Conservation (phyloP, 768 basidiomycete species). For the Amanita pseudoporphyria region DNA sequence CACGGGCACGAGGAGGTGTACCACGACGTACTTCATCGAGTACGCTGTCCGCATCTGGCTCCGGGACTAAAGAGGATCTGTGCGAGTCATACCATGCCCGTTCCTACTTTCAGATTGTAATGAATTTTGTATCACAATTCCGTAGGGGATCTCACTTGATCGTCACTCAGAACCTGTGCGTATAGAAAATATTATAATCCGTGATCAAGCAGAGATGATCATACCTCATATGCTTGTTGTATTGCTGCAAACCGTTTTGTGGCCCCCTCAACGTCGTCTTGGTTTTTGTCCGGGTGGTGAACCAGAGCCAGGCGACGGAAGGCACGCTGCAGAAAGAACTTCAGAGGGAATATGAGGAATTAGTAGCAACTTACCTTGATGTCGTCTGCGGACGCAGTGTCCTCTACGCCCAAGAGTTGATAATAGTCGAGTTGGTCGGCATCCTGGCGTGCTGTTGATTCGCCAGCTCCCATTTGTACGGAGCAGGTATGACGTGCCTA, state of each 20-base stretch:
- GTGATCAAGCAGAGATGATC: neutral
- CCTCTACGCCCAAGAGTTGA: slow-evolving; percentile 68
- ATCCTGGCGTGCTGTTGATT: slow-evolving; percentile 38
- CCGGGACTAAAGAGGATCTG: slow-evolving; percentile 66
- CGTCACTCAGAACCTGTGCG: slow-evolving; percentile 79
- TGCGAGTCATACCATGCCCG: slow-evolving; percentile 98
- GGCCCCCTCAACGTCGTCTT: slow-evolving; percentile 70
- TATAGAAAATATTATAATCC: slow-evolving; percentile 3
- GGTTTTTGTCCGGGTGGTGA: slow-evolving; percentile 86
- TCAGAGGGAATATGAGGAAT: neutral
- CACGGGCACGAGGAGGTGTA: slow-evolving; percentile 39
- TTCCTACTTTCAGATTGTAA: slow-evolving; percentile 54
- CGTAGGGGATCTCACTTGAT: slow-evolving; percentile 55
- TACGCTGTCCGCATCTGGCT: slow-evolving; percentile 75
- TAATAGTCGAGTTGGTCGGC: slow-evolving; percentile 58
- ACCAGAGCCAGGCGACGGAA: slow-evolving; percentile 80
- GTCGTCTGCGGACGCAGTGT: slow-evolving; percentile 77
- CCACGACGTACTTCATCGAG: slow-evolving; percentile 82
- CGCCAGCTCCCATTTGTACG: slow-evolving; percentile 53
- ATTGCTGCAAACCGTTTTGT: slow-evolving; percentile 80
- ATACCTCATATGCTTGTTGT: slow-evolving; percentile 94
- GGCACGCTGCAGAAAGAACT: slow-evolving; percentile 43
- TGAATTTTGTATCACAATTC: slow-evolving; percentile 8
- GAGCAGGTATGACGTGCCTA: neutral
- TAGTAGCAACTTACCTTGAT: slow-evolving; percentile 53